Base-by-base conservation (phyloP, 2,329 filamentous ascomycete genomes). In the Geosmithia flava region DNA sequence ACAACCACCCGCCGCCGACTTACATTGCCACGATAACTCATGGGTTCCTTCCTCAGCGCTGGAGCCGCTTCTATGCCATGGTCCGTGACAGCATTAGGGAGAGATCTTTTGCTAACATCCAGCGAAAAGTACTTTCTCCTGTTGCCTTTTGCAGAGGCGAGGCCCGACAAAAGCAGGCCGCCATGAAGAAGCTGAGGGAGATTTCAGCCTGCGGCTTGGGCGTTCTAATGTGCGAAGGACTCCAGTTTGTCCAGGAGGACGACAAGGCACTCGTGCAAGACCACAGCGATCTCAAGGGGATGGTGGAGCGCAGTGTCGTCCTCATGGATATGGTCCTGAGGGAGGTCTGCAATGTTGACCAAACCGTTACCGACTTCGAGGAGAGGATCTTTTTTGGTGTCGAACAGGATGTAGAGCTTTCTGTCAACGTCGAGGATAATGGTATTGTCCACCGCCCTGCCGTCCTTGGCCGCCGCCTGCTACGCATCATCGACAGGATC, bases 171-270 rank as follows among this genome's bases (percentile, higher is more conserved):
- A 96, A 94, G 62, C 83, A 85, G 58, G 75, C 75, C 3, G 76
- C 75, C 19, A 71, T 97, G 46, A 83, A 78, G 58, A 80, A 79
- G 56, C 71, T 95, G 53, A 78, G 85, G 44, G 78, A 90, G 58
- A 80, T 91, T 64, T 89, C 87, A 48, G 87, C 91, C 2, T 90
- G 87, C 57, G 87, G 87, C 1, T 72, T 97, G 3, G 93, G 93
- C 16, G 79, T 96, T 4, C 69, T 98, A 23, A 82, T 96, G 55
- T 87, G 91, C 48, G 88, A 95, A 60, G 89, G 87, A 2, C 69
- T 96, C 45, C 81, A 80, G 46, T 81, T 87, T 55, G 76, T 76
- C 42, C 69, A 75, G 19, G 73, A 74, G 27, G 78, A 82, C 16
- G 77, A 82, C 41, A 74, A 78, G 46, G 70, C 71, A 41, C 70